Evolutionary conservation across 768 basidiomycete species (phyloP).

Genomic region (Macrolepiota dolichaula): DNA sequence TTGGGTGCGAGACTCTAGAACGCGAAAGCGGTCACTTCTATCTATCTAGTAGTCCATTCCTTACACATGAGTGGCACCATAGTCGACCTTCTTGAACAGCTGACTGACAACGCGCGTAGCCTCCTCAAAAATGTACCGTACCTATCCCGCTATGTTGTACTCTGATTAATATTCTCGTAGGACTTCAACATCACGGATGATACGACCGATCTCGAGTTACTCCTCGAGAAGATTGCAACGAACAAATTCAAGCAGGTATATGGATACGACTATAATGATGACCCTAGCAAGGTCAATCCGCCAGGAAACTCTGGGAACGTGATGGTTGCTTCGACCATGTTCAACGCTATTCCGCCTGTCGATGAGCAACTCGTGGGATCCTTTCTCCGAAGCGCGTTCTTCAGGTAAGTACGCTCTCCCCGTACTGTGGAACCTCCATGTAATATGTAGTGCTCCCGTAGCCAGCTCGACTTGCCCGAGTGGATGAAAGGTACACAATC

Average conservation of each 20-base stretch:
- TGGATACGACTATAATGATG: not conserved
- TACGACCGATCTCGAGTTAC: not conserved
- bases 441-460: not conserved
- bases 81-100: not conserved
- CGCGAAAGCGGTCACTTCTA: not conserved
- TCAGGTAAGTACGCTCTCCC: not conserved
- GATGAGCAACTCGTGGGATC: not conserved
- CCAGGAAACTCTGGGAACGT: not conserved
- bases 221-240: not conserved
- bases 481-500: not conserved
- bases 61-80: not conserved
- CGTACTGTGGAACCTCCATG: not conserved
- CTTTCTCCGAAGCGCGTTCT: not conserved
- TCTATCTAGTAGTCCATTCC: not conserved
- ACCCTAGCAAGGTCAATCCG: not conserved
- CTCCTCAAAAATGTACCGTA: not conserved
- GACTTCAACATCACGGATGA: not conserved
- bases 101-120: not conserved
- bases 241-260: not conserved
- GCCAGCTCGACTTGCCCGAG: not conserved
- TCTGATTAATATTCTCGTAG: too few relatives aligned
- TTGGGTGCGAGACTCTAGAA: not conserved
- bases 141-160: too few relatives aligned
- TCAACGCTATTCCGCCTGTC: not conserved
- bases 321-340: not conserved